These are phyloP conservation scores for Secale cereale DNA, from an alignment of 176 grass and related monocot genomes.

Conservation along the genomic window DNA sequence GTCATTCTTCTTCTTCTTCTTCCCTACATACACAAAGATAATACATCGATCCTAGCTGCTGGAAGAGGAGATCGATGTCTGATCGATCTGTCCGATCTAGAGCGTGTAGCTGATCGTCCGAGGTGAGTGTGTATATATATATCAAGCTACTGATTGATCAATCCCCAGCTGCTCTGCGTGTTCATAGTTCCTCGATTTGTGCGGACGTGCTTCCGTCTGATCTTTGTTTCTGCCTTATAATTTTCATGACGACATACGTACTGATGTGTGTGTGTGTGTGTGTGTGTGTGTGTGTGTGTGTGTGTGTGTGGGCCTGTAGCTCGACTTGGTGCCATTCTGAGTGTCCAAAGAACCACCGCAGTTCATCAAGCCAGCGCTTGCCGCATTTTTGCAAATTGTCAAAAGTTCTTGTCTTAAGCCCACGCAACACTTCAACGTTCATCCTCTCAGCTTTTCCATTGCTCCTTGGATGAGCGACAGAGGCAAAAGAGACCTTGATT, in stretches of 20 bases:
- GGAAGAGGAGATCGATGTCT: neutral
- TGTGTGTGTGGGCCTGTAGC: no score
- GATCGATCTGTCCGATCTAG: neutral
- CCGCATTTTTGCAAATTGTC: no score
- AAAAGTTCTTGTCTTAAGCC: no score
- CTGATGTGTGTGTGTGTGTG: neutral
- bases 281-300: no score
- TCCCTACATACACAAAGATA: neutral
- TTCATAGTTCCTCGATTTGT: neutral
- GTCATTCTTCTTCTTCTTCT: constrained; percentile 5
- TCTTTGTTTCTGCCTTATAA: neutral
- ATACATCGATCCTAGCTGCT: neutral
- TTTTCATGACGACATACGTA: neutral
- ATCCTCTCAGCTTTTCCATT: no score
- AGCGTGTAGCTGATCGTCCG: neutral
- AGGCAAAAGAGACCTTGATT: no score
- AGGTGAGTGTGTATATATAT: constrained; percentile 49
- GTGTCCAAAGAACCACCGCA: no score
- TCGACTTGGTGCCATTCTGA: no score
- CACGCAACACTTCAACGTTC: no score
- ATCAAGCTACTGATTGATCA: constrained; percentile 19
- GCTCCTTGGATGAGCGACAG: no score
- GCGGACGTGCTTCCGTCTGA: no score
- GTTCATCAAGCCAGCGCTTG: no score
- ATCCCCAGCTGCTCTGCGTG: neutral